phyloP scores from a whole-genome alignment of 2,329 filamentous ascomycete genomes.

The Phoma sp. region DNA sequence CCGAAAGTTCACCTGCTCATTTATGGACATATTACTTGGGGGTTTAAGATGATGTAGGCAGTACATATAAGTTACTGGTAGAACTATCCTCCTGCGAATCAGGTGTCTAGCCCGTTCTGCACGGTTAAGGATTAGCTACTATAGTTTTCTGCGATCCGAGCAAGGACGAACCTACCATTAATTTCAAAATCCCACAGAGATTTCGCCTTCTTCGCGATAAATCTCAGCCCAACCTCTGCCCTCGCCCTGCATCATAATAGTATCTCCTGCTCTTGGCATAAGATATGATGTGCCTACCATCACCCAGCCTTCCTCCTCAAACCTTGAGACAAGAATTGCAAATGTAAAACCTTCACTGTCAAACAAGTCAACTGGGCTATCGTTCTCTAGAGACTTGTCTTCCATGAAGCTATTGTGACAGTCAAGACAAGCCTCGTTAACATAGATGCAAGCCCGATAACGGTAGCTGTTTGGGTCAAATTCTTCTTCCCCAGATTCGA shows the following conservation, averaged over 20 bases:
- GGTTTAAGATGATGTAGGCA: too few species aligned
- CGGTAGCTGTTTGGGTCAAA: conserved; percentile 1
- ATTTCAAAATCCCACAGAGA: too few species aligned
- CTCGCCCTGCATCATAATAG: conserved; percentile 10
- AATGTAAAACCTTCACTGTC: conserved; percentile 5
- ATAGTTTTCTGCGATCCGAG: too few species aligned
- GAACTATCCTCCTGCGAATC: too few species aligned
- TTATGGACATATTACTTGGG: too few species aligned
- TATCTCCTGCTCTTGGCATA: conserved; percentile 9
- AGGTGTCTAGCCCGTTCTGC: too few species aligned
- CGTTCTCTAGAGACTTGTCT: conserved; percentile 5
- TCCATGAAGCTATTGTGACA: conserved; percentile 4
- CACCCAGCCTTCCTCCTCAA: conserved; percentile 6
- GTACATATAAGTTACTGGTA: too few species aligned
- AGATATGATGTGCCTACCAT: conserved; percentile 7
- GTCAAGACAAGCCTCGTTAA: conserved; percentile 1
- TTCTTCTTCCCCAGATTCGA: conserved; percentile 3
- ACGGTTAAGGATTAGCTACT: too few species aligned
- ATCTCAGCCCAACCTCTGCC: conserved; percentile 10
- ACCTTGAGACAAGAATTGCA: conserved; percentile 10
- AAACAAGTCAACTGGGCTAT: not conserved
- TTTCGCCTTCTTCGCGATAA: conserved; percentile 3
- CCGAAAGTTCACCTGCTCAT: too few species aligned
- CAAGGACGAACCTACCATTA: too few species aligned
- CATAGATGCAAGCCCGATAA: not conserved